Evolutionary conservation across 2,329 filamentous ascomycete species (phyloP).

Genomic region (Aspergillus clavatus): DNA sequence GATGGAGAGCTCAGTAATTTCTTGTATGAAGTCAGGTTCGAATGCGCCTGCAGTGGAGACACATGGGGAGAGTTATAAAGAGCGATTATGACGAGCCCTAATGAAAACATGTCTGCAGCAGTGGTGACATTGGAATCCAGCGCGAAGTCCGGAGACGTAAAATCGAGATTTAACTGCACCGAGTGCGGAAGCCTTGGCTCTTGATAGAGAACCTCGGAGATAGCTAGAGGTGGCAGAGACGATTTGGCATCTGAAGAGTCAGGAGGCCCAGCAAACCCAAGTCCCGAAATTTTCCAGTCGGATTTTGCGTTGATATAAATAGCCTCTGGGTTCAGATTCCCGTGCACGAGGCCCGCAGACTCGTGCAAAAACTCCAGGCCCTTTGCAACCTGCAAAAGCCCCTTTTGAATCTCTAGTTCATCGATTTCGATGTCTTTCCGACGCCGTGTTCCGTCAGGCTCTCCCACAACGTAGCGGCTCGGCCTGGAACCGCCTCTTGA

Average conservation of each 20-base stretch:
- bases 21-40: slow-evolving; percentile 79
- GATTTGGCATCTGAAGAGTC: slow-evolving; percentile 70
- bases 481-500: slow-evolving; percentile 64
- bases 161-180: slow-evolving; percentile 89
- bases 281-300: slow-evolving; percentile 97
- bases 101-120: slow-evolving; percentile 86
- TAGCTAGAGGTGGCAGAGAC: slow-evolving; percentile 71
- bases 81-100: slow-evolving; percentile 81
- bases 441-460: slow-evolving; percentile 66
- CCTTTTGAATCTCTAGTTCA: slow-evolving; percentile 96
- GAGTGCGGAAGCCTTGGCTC: slow-evolving; percentile 75
- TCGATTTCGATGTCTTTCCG: slow-evolving; percentile 87
- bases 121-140: slow-evolving; percentile 82
- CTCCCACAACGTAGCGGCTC: slow-evolving; percentile 76
- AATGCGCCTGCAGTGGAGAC: slow-evolving; percentile 78
- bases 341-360: slow-evolving; percentile 88
- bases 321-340: slow-evolving; percentile 88
- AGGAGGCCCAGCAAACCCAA: slow-evolving; percentile 79
- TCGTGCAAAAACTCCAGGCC: slow-evolving; percentile 94
- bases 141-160: slow-evolving; percentile 89
- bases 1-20: slow-evolving; percentile 74
- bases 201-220: slow-evolving; percentile 78
- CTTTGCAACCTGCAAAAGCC: slow-evolving; percentile 85
- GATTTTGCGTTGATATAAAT: slow-evolving; percentile 95
- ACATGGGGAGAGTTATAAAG: slow-evolving; percentile 91